Base-by-base conservation (phyloP, 768 basidiomycete species). In the Lyophyllum atratum region DNA sequence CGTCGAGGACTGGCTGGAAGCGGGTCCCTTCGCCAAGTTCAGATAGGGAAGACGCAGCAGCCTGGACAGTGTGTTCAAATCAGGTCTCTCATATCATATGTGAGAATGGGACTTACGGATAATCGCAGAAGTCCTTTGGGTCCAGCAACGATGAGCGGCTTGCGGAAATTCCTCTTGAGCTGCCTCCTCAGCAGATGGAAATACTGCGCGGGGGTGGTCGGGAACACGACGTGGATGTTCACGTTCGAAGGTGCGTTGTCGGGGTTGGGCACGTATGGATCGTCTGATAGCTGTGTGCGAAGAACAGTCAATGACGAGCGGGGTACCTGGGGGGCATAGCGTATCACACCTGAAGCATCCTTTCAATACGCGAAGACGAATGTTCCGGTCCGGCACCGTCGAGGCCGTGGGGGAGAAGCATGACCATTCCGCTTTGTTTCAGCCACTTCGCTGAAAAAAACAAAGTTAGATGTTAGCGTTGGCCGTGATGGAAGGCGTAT, bases 371-470 rank as follows among this genome's bases (percentile, higher is more conserved):
- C 48, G 85, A 89, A 0, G 92, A 93, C 0, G 93, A 96, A 67
- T 97, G 94, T 68, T 97, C 94, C 0, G 94, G 94, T 1, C 95
- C 94, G 15, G 94, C 93, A 26, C 94, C 94, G 63, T 97, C 93
- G 15, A 93, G 77, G 15, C 95, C 94, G 59, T 97, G 94, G 24
- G 94, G 94, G 0, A 97, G 78, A 45, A 93, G 82, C 55, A 97
- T 73, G 4, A 93, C 87, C 21, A 97, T 80, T 0, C 90, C 94
- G 62, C 92, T 95, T 73, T 96, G 94, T 68, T 87, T 91, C 46
- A 92, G 72, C 95, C 95, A 97, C 76, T 97, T 97, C 3, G 93
- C 92, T 93, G 60, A 34, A 57, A 29, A 17, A 37, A 58, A 46
- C 4, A 15, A 17, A 9, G 4, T 24, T 44, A 22, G 21, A 26